Percentiles rank a stretch among this genome's conserved stretches.
These are phyloP conservation scores for Lentinula lateritia DNA, from an alignment of 768 basidiomycete genomes.

Conservation along the genomic window DNA sequence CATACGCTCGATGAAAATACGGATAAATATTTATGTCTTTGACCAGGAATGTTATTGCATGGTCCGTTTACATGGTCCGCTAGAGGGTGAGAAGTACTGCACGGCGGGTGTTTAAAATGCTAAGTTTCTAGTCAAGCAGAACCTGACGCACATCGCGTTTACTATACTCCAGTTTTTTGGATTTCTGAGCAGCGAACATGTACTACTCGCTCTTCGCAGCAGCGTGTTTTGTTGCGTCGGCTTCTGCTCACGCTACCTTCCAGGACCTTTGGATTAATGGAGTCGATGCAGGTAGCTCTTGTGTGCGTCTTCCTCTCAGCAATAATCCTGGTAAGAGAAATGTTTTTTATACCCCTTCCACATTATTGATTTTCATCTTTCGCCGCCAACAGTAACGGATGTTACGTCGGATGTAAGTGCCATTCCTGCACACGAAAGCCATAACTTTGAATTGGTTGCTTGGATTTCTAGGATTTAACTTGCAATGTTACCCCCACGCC, in stretches of 20 bases:
- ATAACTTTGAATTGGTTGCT: neutral
- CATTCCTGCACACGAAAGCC: too few species aligned
- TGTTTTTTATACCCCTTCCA: neutral
- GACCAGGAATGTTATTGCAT: neutral
- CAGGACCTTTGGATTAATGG: conserved; percentile 49
- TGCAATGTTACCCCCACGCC: conserved; percentile 36
- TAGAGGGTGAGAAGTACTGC: neutral
- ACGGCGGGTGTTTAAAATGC: neutral
- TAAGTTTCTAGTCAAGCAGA: neutral
- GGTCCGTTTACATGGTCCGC: neutral
- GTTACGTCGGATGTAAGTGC: neutral
- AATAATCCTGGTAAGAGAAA: conserved; percentile 38
- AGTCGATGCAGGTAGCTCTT: conserved; percentile 41
- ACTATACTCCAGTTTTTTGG: neutral
- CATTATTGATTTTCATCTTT: neutral
- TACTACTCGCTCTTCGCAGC: conserved; percentile 3
- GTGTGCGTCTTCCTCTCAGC: conserved; percentile 37
- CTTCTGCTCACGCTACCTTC: conserved; percentile 47
- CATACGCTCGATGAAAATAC: neutral
- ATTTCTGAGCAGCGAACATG: neutral
- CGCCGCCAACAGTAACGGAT: neutral
- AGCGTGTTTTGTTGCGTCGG: conserved; percentile 11
- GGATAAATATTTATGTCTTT: neutral
- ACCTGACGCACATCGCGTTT: neutral
- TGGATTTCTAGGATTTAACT: conserved; percentile 32